Evolutionary conservation across 768 basidiomycete genomes (phyloP).

Genomic region (Cytidiella melzeri): DNA sequence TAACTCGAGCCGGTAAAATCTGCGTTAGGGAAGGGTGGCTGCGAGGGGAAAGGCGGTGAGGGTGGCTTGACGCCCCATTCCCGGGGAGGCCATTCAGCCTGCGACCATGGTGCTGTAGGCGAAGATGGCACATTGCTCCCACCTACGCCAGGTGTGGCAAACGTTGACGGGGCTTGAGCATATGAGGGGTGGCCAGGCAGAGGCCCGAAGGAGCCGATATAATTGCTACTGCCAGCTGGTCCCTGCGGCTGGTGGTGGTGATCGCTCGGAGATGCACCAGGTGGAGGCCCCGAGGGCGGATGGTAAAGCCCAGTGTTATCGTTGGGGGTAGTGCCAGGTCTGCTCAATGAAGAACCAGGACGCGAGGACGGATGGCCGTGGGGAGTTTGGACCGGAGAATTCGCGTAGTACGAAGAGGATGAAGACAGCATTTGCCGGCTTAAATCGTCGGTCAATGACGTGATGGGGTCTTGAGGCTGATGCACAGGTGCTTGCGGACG

Average conservation of each 20-base stretch:
- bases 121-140: background rate
- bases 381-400: conserved; percentile 28
- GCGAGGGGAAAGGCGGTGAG: background rate
- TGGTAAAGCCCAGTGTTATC: background rate
- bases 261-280: too few species aligned
- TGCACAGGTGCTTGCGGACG: background rate
- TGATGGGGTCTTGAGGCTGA: background rate
- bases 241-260: too few species aligned
- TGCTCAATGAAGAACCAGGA: background rate
- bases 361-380: background rate
- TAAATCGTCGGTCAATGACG: too few species aligned
- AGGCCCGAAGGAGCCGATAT: background rate
- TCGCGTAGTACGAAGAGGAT: conserved; percentile 5
- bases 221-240: too few species aligned
- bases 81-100: conserved; percentile 17
- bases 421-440: conserved; percentile 31
- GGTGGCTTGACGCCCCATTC: conserved; percentile 15
- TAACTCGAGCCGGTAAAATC: background rate
- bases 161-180: background rate
- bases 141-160: conserved; percentile 6
- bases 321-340: background rate
- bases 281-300: background rate
- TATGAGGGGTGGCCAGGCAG: background rate
- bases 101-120: conserved; percentile 2
- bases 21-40: background rate